Percentiles rank a stretch among this genome's conserved stretches.
Evolutionary conservation across 148 eudicot species (phyloP).

Genomic region (Rhododendron ferrugineum): DNA sequence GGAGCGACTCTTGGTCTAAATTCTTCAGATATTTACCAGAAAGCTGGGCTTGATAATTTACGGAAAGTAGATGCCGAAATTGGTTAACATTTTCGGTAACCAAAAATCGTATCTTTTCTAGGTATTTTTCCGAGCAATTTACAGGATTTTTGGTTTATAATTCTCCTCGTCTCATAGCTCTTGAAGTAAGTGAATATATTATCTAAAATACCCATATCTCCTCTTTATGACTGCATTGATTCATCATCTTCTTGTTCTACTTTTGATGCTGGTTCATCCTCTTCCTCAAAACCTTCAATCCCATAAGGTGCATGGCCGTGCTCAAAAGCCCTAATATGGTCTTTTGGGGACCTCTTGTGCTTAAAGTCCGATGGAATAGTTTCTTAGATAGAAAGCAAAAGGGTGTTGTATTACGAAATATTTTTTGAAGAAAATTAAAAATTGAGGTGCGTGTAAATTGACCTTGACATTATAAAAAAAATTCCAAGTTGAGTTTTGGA

Average conservation of each 20-base stretch:
- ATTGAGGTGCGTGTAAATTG: background rate
- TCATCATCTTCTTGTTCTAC: slow-evolving; percentile 52
- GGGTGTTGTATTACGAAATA: no score
- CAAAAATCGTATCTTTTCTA: no score
- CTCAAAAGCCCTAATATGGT: slow-evolving; percentile 56
- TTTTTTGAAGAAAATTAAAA: background rate
- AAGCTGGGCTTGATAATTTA: no score
- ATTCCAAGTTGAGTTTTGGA: slow-evolving; percentile 5
- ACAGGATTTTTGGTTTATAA: background rate
- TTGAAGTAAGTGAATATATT: background rate
- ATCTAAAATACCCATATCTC: background rate
- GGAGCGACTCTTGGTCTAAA: no score
- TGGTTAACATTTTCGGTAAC: no score
- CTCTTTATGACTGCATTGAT: slow-evolving; percentile 10
- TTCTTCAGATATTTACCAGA: no score
- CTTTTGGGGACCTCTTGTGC: slow-evolving; percentile 66
- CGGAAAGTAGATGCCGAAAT: no score
- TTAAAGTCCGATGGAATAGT: no score
- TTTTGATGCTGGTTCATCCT: slow-evolving; percentile 57
- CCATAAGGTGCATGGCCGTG: slow-evolving; percentile 49
- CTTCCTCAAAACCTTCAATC: slow-evolving; percentile 32
- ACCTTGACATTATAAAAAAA: background rate
- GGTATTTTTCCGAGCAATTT: background rate
- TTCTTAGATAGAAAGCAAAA: no score
- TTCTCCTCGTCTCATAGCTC: background rate